phyloP scores from a whole-genome alignment of 2,329 filamentous ascomycete genomes.

The Venturia oleaginea region DNA sequence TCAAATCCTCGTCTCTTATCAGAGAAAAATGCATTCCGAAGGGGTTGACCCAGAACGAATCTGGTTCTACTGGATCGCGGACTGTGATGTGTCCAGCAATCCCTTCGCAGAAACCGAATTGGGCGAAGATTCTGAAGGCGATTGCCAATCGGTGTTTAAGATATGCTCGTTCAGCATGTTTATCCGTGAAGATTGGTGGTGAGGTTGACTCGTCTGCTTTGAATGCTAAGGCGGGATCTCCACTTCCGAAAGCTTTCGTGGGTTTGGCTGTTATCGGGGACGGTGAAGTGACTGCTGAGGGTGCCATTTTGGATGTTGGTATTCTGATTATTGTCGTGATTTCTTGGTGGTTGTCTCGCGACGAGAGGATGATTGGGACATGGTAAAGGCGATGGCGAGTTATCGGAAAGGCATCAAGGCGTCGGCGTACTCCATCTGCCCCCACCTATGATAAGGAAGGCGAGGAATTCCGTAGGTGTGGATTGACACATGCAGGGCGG shows the following conservation, averaged over 20 bases:
- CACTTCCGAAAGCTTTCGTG: constrained; percentile 6
- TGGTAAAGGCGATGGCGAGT: not conserved
- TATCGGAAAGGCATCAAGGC: not conserved
- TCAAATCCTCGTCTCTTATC: constrained; percentile 57
- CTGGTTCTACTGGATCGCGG: constrained; percentile 50
- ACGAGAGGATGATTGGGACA: not conserved
- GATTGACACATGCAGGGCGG: not conserved
- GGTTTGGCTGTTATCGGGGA: not conserved
- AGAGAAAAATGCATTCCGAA: constrained; percentile 54
- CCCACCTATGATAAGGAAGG: not conserved
- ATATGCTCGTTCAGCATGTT: constrained; percentile 27
- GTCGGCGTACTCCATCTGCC: not conserved
- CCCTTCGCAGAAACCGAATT: constrained; percentile 39
- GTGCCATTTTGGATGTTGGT: not conserved
- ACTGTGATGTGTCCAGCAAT: constrained; percentile 57
- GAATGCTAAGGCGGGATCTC: constrained; percentile 17
- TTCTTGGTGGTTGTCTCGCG: not conserved
- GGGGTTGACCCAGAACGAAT: constrained; percentile 59
- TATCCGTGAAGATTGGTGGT: constrained; percentile 23
- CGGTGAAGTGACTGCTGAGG: not conserved
- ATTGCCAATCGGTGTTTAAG: constrained; percentile 36
- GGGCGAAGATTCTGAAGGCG: constrained; percentile 38
- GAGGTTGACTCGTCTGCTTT: constrained; percentile 15
- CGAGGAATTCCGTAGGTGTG: not conserved
- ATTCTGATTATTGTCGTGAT: not conserved